Base-by-base conservation (phyloP, 1,284 basidiomycete species). In the Hortiboletus rubellus region DNA sequence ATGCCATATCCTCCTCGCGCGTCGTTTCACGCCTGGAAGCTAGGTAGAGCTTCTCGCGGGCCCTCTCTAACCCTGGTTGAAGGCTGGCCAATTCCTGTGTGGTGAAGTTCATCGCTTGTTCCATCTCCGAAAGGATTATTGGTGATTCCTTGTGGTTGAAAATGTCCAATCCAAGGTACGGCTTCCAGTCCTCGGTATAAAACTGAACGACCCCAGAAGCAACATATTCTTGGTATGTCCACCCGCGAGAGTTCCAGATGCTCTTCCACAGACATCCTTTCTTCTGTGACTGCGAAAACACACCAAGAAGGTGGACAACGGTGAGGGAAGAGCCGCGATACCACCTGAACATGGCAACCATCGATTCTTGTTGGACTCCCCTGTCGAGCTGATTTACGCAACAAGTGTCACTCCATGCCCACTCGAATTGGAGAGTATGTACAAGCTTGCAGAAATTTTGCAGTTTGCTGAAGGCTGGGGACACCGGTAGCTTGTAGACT, bases 171-270 rank as follows among this genome's bases (percentile, higher is more conserved):
- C 45, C 63, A 8, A 64, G 50, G 30, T 65, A 64, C 3, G 47
- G 63, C 14, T 59, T 38, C 60, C 63, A 61, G 22, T 61, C 60
- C 17, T 61, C 45, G 0, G 62, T 61, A 7, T 58, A 64, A 38
- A 61, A 64, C 11, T 33, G 59, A 17, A 59, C 40, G 0, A 15
- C 3, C 11, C 43, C 8, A 9, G 52, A 27, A 6, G 60, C 56
- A 9, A 60, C 12, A 6, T 63, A 60, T 33, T 62, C 59, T 31
- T 62, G 59, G 8, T 59, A 60, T 37, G 61, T 59, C 57, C 57
- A 59, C 17, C 36, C 57, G 15, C 57, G 49, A 10, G 46, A 42
- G 17, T 60, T 60, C 40, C 40, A 41, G 40, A 41, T 41, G 18
- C 40, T 41, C 18, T 3, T 22, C 40, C 18, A 12, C 5, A 41